Evolutionary conservation across 257 asterid genomes (phyloP).

Genomic region (Ilex aquifolium): DNA sequence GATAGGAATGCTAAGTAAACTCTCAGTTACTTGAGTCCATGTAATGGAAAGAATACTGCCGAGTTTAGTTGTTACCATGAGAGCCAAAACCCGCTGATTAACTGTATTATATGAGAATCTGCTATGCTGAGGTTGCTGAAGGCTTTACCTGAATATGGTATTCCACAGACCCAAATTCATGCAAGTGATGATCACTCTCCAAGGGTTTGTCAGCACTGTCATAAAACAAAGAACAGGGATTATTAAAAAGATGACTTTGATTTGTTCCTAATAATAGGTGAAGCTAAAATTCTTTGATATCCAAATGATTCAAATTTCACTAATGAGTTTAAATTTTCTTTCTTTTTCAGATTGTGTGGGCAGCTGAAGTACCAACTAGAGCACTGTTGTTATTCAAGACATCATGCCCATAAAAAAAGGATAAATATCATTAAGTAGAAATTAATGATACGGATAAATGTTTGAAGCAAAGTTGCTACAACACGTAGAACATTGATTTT

Average conservation of each 20-base stretch:
- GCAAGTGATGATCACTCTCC: constrained; percentile 70
- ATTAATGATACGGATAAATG: too few relatives aligned
- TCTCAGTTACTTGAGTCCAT: not conserved
- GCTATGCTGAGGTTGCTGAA: not conserved
- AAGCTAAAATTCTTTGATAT: not conserved
- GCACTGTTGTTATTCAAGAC: not conserved
- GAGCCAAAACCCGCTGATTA: not conserved
- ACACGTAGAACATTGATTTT: too few relatives aligned
- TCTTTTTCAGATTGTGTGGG: not conserved
- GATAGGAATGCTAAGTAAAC: not conserved
- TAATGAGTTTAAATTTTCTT: not conserved
- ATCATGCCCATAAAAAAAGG: too few relatives aligned
- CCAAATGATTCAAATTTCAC: not conserved
- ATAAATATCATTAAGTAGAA: too few relatives aligned
- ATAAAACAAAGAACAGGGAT: not conserved
- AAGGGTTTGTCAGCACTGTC: constrained; percentile 46
- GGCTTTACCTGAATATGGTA: constrained; percentile 73
- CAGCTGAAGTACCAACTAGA: not conserved
- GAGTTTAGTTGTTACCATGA: too few relatives aligned
- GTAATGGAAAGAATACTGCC: too few relatives aligned
- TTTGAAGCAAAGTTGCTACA: too few relatives aligned
- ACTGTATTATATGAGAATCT: too few relatives aligned
- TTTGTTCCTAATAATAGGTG: too few relatives aligned
- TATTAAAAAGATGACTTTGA: not conserved
- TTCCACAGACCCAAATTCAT: constrained; percentile 79